Evolutionary conservation across 805 yeast species (phyloP), one percentile per base, ranked within the genome.

Genomic region (Lipomyces chichibuensis): DNA sequence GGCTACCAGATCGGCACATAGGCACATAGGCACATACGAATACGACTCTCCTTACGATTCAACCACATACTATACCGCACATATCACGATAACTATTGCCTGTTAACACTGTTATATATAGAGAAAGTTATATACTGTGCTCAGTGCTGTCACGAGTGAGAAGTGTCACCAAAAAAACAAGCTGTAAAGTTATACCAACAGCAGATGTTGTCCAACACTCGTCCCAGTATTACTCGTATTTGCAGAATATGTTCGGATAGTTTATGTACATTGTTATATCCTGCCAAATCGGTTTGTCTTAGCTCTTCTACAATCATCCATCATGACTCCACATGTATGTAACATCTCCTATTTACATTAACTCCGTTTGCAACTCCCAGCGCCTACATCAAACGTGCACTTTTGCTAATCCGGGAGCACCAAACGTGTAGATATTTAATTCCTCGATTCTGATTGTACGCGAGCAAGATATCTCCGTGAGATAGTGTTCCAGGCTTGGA

Each of bases 401-500:
- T 23, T 2, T 17, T n/a, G 43, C 43, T 37, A 37, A 35, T 13
- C 43, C 17, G 43, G 43, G 1, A 37, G 39, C 14, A 3, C 39
- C 39, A 35, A 35, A 11, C 4, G 39, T 37, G 43, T 37, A 43
- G 49, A 29, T n/a, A 29, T n/a, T 52, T 54, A n/a, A 46, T 37
- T 62, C 33, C 39, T 39, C 52, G 59, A 37, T 43, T 51, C 57
- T 8, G 23, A 33, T 78, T 89, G 92, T 73, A 91, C 89, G 77
- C 97, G 85, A 35, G 85, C 76, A 61, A 92, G 85, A 78, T 92
- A 92, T 11, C 90, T 82, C 76, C 86, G 88, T 13, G 97, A 90
- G 55, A 93, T 83, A 63, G 88, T 82, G 74, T 92, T 92, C 97
- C 97, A 93, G 43, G 96, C 87, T 77, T 89, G 85, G 94, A 92